Percentiles rank a stretch among this genome's conserved stretches.
Conservation (phyloP, 2,329 filamentous ascomycete genomes). For the Penicillium digitatum region DNA sequence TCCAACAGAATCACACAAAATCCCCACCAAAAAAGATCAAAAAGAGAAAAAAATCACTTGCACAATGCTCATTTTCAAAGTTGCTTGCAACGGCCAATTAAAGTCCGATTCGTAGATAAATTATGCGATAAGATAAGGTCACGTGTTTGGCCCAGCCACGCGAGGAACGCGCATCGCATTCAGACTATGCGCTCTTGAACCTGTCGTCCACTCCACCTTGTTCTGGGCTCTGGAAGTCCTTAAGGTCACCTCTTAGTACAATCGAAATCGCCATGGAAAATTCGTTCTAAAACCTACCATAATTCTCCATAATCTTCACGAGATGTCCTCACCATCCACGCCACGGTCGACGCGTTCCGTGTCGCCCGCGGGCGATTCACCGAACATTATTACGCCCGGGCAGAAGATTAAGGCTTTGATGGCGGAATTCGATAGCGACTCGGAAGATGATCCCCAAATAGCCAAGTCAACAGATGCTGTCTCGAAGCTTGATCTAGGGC, state of each 20-base stretch:
- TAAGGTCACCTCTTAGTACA: background rate
- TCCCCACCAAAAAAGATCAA: background rate
- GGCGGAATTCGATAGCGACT: conserved; percentile 47
- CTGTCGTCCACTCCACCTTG: conserved; percentile 1
- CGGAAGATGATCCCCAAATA: conserved; percentile 43
- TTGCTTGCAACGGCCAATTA: background rate
- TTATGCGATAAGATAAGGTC: conserved; percentile 19
- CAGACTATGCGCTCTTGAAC: conserved; percentile 19
- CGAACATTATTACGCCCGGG: conserved; percentile 42
- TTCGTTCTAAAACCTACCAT: background rate
- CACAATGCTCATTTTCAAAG: too few relatives aligned
- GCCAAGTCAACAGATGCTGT: conserved; percentile 10
- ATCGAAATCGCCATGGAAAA: conserved; percentile 11
- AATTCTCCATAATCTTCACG: background rate
- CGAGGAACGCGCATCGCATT: conserved; percentile 27
- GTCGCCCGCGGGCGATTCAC: conserved; percentile 28
- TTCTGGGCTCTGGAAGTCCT: conserved; percentile 7
- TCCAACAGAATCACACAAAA: background rate
- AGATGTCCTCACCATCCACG: conserved; percentile 34
- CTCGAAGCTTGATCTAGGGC: conserved; percentile 17
- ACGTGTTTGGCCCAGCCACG: conserved; percentile 21
- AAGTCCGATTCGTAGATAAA: background rate
- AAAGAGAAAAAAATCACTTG: background rate
- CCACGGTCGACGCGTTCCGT: conserved; percentile 34
- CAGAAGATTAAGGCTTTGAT: conserved; percentile 50